Conservation (phyloP, 2,329 filamentous ascomycete genomes). For the Sordariomycetes sp. region DNA sequence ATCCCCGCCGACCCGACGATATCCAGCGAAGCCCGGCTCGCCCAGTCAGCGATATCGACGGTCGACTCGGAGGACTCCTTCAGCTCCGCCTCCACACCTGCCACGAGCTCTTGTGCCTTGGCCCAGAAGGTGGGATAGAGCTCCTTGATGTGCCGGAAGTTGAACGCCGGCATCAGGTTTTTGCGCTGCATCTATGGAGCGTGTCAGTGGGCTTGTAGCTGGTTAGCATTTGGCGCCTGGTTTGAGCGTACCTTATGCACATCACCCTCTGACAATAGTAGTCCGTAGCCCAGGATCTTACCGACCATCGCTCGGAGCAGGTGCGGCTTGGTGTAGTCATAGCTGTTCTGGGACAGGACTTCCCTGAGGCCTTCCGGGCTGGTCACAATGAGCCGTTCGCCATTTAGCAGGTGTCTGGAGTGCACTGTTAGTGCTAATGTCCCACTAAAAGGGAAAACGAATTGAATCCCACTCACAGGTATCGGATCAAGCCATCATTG, state of each 20-base stretch:
- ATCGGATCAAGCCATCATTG: conserved; percentile 1
- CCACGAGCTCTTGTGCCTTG: conserved; percentile 10
- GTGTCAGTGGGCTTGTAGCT: too few species aligned
- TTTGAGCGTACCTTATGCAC: conserved; percentile 10
- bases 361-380: conserved; percentile 3
- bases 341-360: conserved; percentile 2
- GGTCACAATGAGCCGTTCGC: conserved; percentile 3
- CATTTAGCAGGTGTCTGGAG: not conserved
- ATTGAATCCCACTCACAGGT: too few species aligned
- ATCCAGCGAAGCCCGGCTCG: conserved; percentile 19
- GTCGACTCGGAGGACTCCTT: too few species aligned
- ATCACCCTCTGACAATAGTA: conserved; percentile 10
- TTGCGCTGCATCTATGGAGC: conserved; percentile 7
- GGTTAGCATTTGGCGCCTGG: too few species aligned
- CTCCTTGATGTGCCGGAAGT: conserved; percentile 10
- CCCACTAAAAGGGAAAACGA: too few species aligned
- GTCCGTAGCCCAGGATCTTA: conserved; percentile 8
- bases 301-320: conserved; percentile 7
- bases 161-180: conserved; percentile 12
- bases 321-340: conserved; percentile 11
- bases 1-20: conserved; percentile 20
- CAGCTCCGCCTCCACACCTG: too few species aligned
- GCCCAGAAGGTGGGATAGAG: conserved; percentile 12
- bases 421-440: too few species aligned
- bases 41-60: conserved; percentile 11